Percentiles rank a stretch among this genome's conserved stretches.
Conservation (phyloP, 371 early-diverging fungal genomes). For the Dinochytrium kinnereticum region DNA sequence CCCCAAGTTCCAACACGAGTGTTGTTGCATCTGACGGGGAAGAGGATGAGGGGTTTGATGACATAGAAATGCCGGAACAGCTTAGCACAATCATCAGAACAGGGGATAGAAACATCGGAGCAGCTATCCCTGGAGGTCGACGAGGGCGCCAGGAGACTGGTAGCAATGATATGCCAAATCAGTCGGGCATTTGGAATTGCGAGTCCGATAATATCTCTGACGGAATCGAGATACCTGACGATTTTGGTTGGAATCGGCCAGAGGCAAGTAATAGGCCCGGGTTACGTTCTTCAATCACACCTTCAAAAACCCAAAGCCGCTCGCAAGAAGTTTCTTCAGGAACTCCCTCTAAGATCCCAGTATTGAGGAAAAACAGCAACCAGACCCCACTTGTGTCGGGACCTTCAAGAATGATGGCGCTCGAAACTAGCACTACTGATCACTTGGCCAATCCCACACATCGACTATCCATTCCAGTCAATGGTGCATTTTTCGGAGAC, state of each 20-base stretch:
- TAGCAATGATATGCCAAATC: neutral
- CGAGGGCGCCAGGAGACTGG: neutral
- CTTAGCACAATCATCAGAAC: neutral
- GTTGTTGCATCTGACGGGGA: constrained; percentile 45
- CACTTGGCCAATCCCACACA: neutral
- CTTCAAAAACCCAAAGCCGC: too few species aligned
- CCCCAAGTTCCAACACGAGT: constrained; percentile 48
- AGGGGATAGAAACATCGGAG: neutral
- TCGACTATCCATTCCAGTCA: constrained; percentile 14
- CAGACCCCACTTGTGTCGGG: neutral
- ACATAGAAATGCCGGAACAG: constrained; percentile 49
- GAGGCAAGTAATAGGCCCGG: neutral
- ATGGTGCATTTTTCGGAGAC: constrained; percentile 34
- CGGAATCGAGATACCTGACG: constrained; percentile 29
- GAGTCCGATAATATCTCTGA: neutral
- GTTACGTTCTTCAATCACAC: too few species aligned
- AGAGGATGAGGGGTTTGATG: constrained; percentile 52
- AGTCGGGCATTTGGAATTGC: neutral
- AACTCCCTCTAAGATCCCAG: constrained; percentile 5
- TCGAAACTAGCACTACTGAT: too few species aligned
- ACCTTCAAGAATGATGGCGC: neutral
- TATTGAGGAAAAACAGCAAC: neutral
- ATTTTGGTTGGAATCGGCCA: constrained; percentile 22
- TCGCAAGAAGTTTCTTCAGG: too few species aligned
- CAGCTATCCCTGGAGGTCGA: neutral